Conservation (phyloP, 441 rosid species). For the Isatis lusitanica region DNA sequence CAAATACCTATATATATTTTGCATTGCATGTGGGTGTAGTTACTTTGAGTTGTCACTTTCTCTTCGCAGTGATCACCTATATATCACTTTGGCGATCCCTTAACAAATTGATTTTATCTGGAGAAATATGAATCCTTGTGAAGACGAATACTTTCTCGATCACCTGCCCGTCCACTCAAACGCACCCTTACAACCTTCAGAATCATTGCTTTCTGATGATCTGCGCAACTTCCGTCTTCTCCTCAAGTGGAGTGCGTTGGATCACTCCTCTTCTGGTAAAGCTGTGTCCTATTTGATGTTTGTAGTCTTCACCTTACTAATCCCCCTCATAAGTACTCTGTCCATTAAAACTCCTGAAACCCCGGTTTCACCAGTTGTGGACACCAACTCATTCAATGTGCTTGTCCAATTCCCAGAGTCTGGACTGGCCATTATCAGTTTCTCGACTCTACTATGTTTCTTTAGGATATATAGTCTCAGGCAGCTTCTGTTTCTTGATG, state of each 20-base stretch:
- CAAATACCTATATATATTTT: constrained; percentile 5
- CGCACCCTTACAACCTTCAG: constrained; percentile 48
- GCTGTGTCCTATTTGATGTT: constrained; percentile 48
- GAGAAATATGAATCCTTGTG: constrained; percentile 21
- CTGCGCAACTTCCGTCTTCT: constrained; percentile 50
- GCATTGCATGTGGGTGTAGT: constrained; percentile 22
- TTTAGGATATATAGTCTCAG: constrained; percentile 52
- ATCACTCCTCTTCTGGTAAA: constrained; percentile 58
- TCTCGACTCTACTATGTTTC: constrained; percentile 57
- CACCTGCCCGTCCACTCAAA: constrained; percentile 5
- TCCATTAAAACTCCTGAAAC: constrained; percentile 34
- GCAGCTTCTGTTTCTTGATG: constrained; percentile 65
- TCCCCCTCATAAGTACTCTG: constrained; percentile 50
- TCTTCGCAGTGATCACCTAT: background rate
- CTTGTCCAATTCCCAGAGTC: constrained; percentile 73
- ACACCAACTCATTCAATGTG: constrained; percentile 53
- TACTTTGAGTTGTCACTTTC: constrained; percentile 20
- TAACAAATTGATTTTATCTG: background rate
- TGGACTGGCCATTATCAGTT: constrained; percentile 51
- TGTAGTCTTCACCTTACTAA: constrained; percentile 43
- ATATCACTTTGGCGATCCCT: background rate
- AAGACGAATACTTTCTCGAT: constrained; percentile 22
- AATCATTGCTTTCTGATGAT: constrained; percentile 45
- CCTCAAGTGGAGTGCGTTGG: constrained; percentile 69
- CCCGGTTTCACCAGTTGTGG: constrained; percentile 24